Evolutionary conservation across 75 land plant species (phyloP), one percentile per base, ranked within the genome.

Genomic region (Ceratopteris richardii): DNA sequence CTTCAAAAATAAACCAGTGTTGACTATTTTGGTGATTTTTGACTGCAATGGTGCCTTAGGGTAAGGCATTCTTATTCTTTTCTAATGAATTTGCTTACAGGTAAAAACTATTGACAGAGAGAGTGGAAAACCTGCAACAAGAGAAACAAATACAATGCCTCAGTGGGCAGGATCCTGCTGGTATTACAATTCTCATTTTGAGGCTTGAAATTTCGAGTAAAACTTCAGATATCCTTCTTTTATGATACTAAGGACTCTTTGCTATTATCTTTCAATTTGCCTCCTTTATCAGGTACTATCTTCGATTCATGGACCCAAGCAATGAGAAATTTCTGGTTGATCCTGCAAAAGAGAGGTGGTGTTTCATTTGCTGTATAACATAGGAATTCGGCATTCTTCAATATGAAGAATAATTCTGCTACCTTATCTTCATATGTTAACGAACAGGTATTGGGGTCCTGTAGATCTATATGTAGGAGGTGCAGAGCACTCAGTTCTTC

Each of bases 151-250:
- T 62, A 91, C 97, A 28, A 88, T 91, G 97, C 97, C 97, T 4
- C 97, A 91, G 51, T 91, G 97, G 97, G 97, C 97, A 61, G 97
- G 97, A 19, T 91, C 97, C 31, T 91, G 97, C 78, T 91, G 97
- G 97, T 91, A 88, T 62, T 40, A 21, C 4, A 14, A 17, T 5
- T 40, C 12, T 20, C 22, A 11, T 42, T n/a, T n/a, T n/a, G n/a
- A n/a, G n/a, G n/a, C n/a, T n/a, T n/a, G n/a, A n/a, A n/a, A 20
- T 5, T 27, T 60, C 14, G 5, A 40, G 5, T 60, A 21, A 16
- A 25, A 50, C 21, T 29, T 11, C 31, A 16, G n/a, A 25, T 66
- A 50, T 51, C 24, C n/a, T n/a, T n/a, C n/a, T n/a, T n/a, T n/a
- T n/a, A n/a, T n/a, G n/a, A n/a, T n/a, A n/a, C n/a, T n/a, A n/a